Percentiles rank a stretch among this genome's conserved stretches.
phyloP scores from a whole-genome alignment of 2,329 filamentous ascomycete species.

The Colletotrichum sidae region DNA sequence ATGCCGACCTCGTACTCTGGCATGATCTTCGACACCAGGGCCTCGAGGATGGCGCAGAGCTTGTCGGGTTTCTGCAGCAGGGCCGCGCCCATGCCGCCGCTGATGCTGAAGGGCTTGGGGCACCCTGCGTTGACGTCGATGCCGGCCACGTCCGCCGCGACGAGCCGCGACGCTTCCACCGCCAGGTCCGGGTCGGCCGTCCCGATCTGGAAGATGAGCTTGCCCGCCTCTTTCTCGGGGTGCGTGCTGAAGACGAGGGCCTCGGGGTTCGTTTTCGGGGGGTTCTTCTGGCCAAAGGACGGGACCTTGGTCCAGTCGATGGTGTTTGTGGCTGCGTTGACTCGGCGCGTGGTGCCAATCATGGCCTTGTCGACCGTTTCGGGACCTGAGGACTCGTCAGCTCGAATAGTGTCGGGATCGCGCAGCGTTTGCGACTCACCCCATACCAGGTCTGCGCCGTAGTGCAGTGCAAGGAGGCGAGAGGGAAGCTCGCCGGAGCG shows the following conservation, averaged over 20 bases:
- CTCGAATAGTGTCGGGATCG: background rate
- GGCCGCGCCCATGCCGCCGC: constrained; percentile 94
- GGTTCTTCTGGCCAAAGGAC: constrained; percentile 74
- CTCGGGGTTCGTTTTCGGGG: constrained; percentile 64
- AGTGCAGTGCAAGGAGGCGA: constrained; percentile 87
- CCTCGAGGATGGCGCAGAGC: constrained; percentile 84
- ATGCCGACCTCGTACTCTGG: constrained; percentile 88
- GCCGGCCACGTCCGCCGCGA: constrained; percentile 88
- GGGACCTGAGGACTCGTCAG: constrained; percentile 68
- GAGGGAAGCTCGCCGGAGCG: constrained; percentile 96
- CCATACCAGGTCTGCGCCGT: constrained; percentile 97
- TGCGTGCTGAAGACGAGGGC: constrained; percentile 88
- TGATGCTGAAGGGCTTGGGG: constrained; percentile 95
- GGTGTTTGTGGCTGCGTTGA: constrained; percentile 81
- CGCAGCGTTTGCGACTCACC: constrained; percentile 61
- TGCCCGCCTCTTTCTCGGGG: constrained; percentile 78
- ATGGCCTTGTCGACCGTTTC: constrained; percentile 94
- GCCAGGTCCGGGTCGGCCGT: constrained; percentile 86
- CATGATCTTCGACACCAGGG: constrained; percentile 82
- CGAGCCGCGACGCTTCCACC: constrained; percentile 84
- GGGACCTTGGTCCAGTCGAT: constrained; percentile 86
- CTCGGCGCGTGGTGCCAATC: constrained; percentile 83
- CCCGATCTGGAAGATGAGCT: constrained; percentile 91
- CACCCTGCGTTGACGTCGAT: constrained; percentile 99
- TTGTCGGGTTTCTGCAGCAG: constrained; percentile 87